phyloP scores from a whole-genome alignment of 2,329 filamentous ascomycete genomes.

The Macrophomina phaseolina region DNA sequence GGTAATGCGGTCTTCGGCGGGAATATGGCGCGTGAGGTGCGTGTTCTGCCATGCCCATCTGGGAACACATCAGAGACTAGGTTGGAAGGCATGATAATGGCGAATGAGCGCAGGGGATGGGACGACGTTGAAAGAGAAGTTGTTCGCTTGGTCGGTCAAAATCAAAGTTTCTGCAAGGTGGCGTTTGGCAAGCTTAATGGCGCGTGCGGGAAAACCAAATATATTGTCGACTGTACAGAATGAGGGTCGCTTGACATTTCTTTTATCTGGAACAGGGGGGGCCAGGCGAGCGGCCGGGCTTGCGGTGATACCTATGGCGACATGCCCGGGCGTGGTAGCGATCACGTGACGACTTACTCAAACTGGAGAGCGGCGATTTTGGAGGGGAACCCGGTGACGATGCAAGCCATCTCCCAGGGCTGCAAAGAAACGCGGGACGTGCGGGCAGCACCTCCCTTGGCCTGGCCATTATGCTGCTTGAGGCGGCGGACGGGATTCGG shows the following conservation, averaged over 20 bases:
- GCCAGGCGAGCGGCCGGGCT: too few species aligned
- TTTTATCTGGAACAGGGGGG: too few species aligned
- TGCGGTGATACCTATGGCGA: too few species aligned
- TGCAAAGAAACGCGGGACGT: constrained; percentile 72
- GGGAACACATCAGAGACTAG: constrained; percentile 1
- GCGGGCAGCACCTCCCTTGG: constrained; percentile 78
- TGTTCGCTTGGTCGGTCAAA: neutral
- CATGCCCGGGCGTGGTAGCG: neutral
- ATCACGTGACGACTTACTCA: constrained; percentile 66
- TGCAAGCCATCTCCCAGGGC: constrained; percentile 80
- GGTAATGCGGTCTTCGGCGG: constrained; percentile 30
- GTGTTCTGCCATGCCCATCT: constrained; percentile 95
- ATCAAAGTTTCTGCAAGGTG: neutral
- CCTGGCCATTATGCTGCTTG: constrained; percentile 87
- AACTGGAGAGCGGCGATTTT: constrained; percentile 90
- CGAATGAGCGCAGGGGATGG: neutral
- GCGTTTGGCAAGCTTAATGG: neutral
- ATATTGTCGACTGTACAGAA: neutral
- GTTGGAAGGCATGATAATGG: too few species aligned
- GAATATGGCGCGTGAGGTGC: constrained; percentile 79
- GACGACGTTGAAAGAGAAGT: neutral
- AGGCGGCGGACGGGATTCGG: constrained; percentile 85
- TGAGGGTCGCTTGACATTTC: neutral
- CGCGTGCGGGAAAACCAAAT: neutral
- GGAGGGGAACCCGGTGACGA: constrained; percentile 89